These are phyloP conservation scores for Dioscorea dumetorum DNA, from an alignment of 106 monocot genomes.

Conservation along the genomic window DNA sequence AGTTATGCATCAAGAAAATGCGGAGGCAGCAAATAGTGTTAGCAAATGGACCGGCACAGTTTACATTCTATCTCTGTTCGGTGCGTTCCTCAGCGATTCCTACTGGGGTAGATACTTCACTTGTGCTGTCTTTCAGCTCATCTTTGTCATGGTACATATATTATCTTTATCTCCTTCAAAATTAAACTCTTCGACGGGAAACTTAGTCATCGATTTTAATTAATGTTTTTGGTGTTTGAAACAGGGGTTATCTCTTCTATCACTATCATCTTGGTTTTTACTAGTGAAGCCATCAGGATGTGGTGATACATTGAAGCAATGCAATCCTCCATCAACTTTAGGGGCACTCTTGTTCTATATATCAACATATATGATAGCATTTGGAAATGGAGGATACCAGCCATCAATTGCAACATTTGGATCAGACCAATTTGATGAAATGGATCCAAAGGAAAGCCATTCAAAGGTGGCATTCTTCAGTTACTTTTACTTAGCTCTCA, in stretches of 20 bases:
- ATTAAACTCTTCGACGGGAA: neutral
- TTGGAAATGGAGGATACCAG: constrained; percentile 72
- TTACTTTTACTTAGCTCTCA: constrained; percentile 84
- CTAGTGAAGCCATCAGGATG: constrained; percentile 71
- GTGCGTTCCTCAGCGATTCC: constrained; percentile 78
- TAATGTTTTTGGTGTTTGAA: neutral
- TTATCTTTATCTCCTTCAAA: neutral
- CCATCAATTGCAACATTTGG: constrained; percentile 62
- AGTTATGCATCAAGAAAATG: constrained; percentile 59
- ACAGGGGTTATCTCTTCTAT: constrained; percentile 60
- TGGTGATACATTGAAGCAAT: constrained; percentile 36
- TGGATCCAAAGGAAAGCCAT: constrained; percentile 32
- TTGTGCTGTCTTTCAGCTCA: constrained; percentile 67
- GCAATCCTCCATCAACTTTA: constrained; percentile 19
- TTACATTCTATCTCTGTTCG: constrained; percentile 75
- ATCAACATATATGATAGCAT: constrained; percentile 70
- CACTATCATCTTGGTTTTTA: constrained; percentile 47
- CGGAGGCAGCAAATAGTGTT: constrained; percentile 71
- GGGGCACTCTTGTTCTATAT: constrained; percentile 52
- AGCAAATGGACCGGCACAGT: constrained; percentile 86
- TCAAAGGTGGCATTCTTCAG: constrained; percentile 78
- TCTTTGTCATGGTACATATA: constrained; percentile 43
- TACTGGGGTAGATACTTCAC: constrained; percentile 78
- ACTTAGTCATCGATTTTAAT: neutral
- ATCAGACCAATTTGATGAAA: constrained; percentile 69